Evolutionary conservation across 2,329 filamentous ascomycete species (phyloP).

Genomic region (Ophiobolus disseminans): DNA sequence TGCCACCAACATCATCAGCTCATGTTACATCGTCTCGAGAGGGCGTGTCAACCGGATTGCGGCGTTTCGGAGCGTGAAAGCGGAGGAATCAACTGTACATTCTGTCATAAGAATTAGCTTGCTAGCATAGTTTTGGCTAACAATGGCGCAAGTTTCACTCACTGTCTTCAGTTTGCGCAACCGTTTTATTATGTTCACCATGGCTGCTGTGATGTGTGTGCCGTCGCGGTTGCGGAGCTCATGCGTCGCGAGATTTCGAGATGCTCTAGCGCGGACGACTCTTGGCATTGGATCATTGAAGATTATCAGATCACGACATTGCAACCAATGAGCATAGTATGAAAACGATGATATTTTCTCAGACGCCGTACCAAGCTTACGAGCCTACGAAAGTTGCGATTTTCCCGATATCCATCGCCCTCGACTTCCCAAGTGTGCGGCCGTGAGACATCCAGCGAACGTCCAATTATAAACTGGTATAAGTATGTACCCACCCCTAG

Average conservation of each 20-base stretch:
- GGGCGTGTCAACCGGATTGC: background rate
- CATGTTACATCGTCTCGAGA: background rate
- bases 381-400: background rate
- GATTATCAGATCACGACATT: background rate
- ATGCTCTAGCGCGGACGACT: constrained; percentile 15
- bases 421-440: background rate
- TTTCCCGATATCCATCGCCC: background rate
- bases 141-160: constrained; percentile 47
- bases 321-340: background rate
- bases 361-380: constrained; percentile 10
- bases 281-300: constrained; percentile 15
- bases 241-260: constrained; percentile 33
- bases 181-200: constrained; percentile 69
- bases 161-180: constrained; percentile 77
- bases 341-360: constrained; percentile 1
- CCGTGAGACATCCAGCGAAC: constrained; percentile 3
- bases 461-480: constrained; percentile 22
- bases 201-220: constrained; percentile 40
- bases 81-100: constrained; percentile 35
- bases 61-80: constrained; percentile 25
- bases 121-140: background rate
- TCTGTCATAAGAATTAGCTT: constrained; percentile 36
- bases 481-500: constrained; percentile 3
- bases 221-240: constrained; percentile 27
- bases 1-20: constrained; percentile 45